phyloP scores from a whole-genome alignment of 352 stramenopile species.

The Phytophthora macrochlamydospora region DNA sequence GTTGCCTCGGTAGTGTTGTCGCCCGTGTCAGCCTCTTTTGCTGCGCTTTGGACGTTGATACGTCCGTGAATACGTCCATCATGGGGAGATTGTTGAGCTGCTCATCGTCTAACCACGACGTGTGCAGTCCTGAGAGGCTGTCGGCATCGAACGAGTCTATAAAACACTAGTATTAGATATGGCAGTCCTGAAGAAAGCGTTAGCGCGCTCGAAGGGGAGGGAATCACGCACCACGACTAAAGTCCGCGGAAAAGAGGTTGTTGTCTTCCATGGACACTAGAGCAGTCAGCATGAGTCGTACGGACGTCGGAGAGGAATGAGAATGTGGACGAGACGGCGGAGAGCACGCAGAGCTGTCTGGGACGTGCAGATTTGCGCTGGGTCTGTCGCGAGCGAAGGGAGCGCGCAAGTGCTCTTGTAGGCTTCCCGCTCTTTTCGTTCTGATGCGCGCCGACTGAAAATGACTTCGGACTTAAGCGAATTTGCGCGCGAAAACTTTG shows the following conservation, averaged over 20 bases:
- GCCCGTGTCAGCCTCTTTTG: conserved; percentile 1
- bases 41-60: conserved; percentile 28
- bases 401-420: neutral
- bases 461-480: conserved; percentile 33
- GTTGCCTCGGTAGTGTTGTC: conserved; percentile 23
- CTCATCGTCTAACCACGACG: conserved; percentile 58
- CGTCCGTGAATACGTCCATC: conserved; percentile 37
- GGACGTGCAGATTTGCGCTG: neutral
- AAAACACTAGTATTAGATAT: neutral
- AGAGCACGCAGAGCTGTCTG: neutral
- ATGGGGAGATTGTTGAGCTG: conserved; percentile 42
- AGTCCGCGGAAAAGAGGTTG: conserved; percentile 21
- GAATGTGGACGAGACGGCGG: neutral
- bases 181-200: neutral
- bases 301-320: conserved; percentile 5
- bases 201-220: neutral
- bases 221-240: conserved; percentile 26
- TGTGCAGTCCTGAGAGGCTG: conserved; percentile 38
- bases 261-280: conserved; percentile 38
- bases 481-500: conserved; percentile 32
- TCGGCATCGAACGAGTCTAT: conserved; percentile 35
- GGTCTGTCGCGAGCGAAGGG: conserved; percentile 5
- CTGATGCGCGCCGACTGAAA: conserved; percentile 1
- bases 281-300: conserved; percentile 28
- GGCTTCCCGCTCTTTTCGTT: conserved; percentile 3